These are phyloP conservation scores for Gossypium turneri DNA, from an alignment of 345 rosid genomes.

Conservation along the genomic window DNA sequence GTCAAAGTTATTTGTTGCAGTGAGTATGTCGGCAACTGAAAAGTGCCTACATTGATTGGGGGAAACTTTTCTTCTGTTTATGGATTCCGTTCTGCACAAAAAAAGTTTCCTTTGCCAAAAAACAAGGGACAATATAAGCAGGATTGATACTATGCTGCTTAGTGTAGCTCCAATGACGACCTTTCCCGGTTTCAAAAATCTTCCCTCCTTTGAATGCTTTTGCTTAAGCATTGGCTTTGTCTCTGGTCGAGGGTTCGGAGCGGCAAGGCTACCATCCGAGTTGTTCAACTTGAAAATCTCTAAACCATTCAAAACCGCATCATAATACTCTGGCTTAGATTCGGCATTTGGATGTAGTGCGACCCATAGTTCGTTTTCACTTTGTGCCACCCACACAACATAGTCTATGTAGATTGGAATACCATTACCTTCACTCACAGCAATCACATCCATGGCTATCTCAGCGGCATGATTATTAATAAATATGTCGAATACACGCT, in stretches of 20 bases:
- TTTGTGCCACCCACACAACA: conserved; percentile 4
- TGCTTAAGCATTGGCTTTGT: neutral
- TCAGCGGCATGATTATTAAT: conserved; percentile 23
- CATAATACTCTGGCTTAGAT: neutral
- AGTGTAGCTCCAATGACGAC: conserved; percentile 21
- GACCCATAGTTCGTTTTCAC: conserved; percentile 29
- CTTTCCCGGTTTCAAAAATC: neutral
- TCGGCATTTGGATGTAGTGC: neutral
- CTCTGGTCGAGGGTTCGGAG: conserved; percentile 26
- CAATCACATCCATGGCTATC: conserved; percentile 14
- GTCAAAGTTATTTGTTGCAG: conserved; percentile 49
- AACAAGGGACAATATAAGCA: conserved; percentile 1
- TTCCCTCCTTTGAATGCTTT: neutral
- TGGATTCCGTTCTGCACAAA: conserved; percentile 18
- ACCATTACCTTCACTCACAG: conserved; percentile 15
- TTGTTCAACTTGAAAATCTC: conserved; percentile 47
- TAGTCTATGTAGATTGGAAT: conserved; percentile 29
- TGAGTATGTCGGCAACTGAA: conserved; percentile 36
- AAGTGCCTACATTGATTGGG: conserved; percentile 30
- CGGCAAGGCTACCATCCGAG: conserved; percentile 7
- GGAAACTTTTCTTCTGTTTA: conserved; percentile 24
- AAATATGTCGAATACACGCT: conserved; percentile 10
- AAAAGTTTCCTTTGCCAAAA: neutral
- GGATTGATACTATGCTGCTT: conserved; percentile 17
- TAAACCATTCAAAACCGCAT: conserved; percentile 46